phyloP scores from a whole-genome alignment of 371 early-diverging fungal genomes.

The Mortierella sp. region DNA sequence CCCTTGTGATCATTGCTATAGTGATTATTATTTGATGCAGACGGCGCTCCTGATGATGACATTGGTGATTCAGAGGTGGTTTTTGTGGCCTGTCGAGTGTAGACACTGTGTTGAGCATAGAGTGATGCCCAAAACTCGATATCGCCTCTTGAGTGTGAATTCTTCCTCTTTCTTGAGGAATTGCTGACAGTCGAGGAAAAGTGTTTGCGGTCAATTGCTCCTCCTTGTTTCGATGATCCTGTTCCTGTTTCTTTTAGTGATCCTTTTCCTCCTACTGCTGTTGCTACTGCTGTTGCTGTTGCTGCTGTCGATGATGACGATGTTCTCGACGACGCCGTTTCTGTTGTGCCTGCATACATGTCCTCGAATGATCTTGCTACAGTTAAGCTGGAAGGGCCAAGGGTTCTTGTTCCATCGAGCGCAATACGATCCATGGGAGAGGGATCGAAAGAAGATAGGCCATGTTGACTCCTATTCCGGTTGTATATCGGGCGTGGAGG shows the following conservation, averaged over 20 bases:
- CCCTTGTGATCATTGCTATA: neutral
- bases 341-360: slow-evolving; percentile 1
- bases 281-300: neutral
- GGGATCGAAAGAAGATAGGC: neutral
- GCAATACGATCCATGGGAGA: neutral
- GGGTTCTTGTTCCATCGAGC: neutral
- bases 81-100: slow-evolving; percentile 16
- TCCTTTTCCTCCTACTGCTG: neutral
- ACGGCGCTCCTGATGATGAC: neutral
- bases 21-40: neutral
- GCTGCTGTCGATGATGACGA: neutral
- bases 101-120: slow-evolving; percentile 35
- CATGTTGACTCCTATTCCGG: neutral
- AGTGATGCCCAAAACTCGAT: slow-evolving; percentile 46
- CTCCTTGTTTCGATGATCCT: slow-evolving; percentile 2
- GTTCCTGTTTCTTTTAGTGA: slow-evolving; percentile 3
- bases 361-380: slow-evolving; percentile 12
- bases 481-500: slow-evolving; percentile 3
- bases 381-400: neutral
- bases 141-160: slow-evolving; percentile 20
- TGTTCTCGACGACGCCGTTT: neutral
- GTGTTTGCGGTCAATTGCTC: slow-evolving; percentile 2
- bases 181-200: neutral
- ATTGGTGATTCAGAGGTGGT: neutral
- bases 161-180: neutral